Percentiles rank a stretch among this genome's conserved stretches.
phyloP scores from a whole-genome alignment of 225 moss, liverwort and hornwort species.

The Straminergon stramineum region DNA sequence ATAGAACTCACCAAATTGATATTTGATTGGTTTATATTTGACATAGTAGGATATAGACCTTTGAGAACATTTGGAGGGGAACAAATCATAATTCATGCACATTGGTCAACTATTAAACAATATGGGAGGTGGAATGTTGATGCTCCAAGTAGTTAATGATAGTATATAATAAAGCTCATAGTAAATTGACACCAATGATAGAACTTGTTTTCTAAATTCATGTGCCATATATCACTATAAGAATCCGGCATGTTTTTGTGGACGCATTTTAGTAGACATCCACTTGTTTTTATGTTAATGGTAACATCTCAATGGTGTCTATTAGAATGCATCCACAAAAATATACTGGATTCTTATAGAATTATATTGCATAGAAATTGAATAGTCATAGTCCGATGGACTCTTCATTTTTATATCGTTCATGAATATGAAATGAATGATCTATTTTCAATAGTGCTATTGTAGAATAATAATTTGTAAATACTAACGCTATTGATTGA shows the following conservation, averaged over 20 bases:
- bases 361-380: background rate
- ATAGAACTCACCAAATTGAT: too few species aligned
- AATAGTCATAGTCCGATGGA: background rate
- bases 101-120: fast-evolving
- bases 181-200: background rate
- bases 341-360: too few species aligned
- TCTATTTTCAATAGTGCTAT: background rate
- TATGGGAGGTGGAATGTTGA: fast-evolving
- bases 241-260: too few species aligned
- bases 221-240: too few species aligned
- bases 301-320: too few species aligned
- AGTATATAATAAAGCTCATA: background rate
- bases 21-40: too few species aligned
- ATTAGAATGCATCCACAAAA: too few species aligned
- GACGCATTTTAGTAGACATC: too few species aligned
- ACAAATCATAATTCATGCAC: background rate
- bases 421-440: background rate
- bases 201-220: background rate
- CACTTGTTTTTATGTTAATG: too few species aligned
- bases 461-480: too few species aligned
- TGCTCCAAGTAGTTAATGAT: background rate
- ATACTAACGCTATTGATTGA: too few species aligned
- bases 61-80: background rate
- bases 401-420: background rate
- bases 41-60: too few species aligned